Conservation (phyloP, 805 yeast species). For the Zygosaccharomyces gambellarensis region DNA sequence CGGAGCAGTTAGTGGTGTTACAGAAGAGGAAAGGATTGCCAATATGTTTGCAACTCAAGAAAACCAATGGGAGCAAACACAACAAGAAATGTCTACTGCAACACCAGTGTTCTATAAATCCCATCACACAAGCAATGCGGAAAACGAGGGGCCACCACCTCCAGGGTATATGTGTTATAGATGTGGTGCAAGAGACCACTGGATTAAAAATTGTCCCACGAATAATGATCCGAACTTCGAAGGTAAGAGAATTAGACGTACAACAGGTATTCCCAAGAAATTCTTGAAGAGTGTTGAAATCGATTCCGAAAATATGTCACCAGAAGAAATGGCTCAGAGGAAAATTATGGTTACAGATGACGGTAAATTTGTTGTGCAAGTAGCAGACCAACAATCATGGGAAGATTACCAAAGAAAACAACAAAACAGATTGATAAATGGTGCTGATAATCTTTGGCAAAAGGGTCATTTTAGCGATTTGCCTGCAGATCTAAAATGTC, state of each 20-base stretch:
- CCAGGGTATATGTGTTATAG: constrained; percentile 94
- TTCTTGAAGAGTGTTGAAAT: constrained; percentile 76
- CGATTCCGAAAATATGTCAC: constrained; percentile 49
- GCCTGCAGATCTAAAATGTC: constrained; percentile 65
- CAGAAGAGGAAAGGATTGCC: constrained; percentile 84
- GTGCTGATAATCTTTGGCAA: constrained; percentile 44
- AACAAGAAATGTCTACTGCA: constrained; percentile 82
- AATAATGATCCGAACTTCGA: constrained; percentile 90
- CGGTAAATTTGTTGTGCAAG: constrained; percentile 93
- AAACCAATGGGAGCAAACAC: constrained; percentile 93
- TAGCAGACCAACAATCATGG: constrained; percentile 93
- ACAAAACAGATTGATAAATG: constrained; percentile 29
- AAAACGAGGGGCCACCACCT: constrained; percentile 71
- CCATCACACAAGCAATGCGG: constrained; percentile 20
- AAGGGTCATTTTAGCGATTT: constrained; percentile 40
- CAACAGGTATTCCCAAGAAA: constrained; percentile 96
- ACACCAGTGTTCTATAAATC: constrained; percentile 60
- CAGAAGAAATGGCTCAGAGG: constrained; percentile 51
- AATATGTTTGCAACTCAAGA: constrained; percentile 91
- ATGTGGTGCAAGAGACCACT: constrained; percentile 94
- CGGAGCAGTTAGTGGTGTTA: constrained; percentile 41
- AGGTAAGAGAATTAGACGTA: constrained; percentile 82
- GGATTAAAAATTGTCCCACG: constrained; percentile 95
- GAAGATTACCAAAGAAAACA: constrained; percentile 69
- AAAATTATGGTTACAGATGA: constrained; percentile 85